Base-by-base conservation (phyloP, 805 yeast species). In the Tetrapisispora fleetii region DNA sequence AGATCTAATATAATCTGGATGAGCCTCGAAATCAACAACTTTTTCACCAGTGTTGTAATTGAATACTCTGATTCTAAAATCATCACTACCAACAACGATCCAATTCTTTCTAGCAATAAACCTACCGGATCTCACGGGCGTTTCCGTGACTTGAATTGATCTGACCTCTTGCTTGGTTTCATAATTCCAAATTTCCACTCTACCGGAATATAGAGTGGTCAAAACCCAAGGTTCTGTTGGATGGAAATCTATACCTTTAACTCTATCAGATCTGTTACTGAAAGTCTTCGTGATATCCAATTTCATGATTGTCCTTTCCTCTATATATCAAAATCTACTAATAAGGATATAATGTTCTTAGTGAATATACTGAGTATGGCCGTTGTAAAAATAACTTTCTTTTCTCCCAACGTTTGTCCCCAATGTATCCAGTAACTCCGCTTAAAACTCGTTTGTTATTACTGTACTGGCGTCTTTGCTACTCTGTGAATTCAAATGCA, bases 141-240 rank as follows among this genome's bases (percentile, higher is more conserved):
- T 81, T 58, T 88, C 90, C n/a, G 96, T 84, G 48, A 90, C 96
- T 64, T 90, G 96, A 55, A 93, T 82, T 16, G 95, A 78, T 71
- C 88, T 87, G 56, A 93, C 91, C 42, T 85, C 74, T 30, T 88
- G 69, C 60, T 67, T 62, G 8, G 97, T 87, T 61, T 89, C 96
- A 59, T 86, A 88, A 48, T 95, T 85, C 95, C 95, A 88, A 63
- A 91, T 87, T 69, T 90, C 97, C 48, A 88, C 80, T 46, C 70
- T 68, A 44, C 75, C 99, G 45, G 90, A 85, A 69, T 86, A 89
- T 50, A 87, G 74, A n/a, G 96, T 88, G 47, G 91, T 83, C 60
- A 89, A 74, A 46, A 89, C 81, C 98, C 98, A 91, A 47, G 99
- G 98, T 67, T 93, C 99, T 19, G 90, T 75, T 22, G 99, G 99